A percentile compares a stretch with the other conserved stretches of the same genome.
phyloP scores from a whole-genome alignment of 805 yeast species.

The Diddensiella santjacobensis region DNA sequence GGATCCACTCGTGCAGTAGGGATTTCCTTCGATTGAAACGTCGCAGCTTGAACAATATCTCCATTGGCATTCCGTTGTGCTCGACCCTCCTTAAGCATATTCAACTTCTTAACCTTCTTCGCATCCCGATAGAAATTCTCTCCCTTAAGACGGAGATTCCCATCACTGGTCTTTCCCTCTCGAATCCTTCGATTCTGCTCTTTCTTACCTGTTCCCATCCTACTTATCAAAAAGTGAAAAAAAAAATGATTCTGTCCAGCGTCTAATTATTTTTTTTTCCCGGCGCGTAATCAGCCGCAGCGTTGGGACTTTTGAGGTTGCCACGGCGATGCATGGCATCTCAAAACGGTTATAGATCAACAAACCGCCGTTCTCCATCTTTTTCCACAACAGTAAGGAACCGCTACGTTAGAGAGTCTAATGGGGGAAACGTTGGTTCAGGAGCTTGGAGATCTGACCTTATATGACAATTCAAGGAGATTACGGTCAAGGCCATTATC shows the following conservation, averaged over 20 bases:
- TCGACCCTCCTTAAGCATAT: slow-evolving; percentile 90
- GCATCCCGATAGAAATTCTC: slow-evolving; percentile 94
- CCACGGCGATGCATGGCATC: too few species aligned
- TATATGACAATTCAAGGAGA: neutral
- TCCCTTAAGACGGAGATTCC: slow-evolving; percentile 90
- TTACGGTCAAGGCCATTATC: neutral
- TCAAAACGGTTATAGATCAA: neutral
- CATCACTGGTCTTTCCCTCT: slow-evolving; percentile 78
- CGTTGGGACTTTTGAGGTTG: too few species aligned
- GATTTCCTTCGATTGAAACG: slow-evolving; percentile 77
- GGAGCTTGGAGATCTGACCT: neutral
- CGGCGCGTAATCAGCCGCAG: too few species aligned
- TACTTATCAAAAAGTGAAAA: neutral
- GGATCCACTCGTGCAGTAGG: slow-evolving; percentile 95
- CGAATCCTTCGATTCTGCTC: slow-evolving; percentile 84
- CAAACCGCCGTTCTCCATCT: too few species aligned
- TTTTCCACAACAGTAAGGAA: too few species aligned
- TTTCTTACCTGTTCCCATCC: slow-evolving; percentile 91
- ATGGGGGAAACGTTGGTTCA: neutral
- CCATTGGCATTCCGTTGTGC: slow-evolving; percentile 85
- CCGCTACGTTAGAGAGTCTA: too few species aligned
- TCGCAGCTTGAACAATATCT: slow-evolving; percentile 82
- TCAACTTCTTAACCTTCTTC: slow-evolving; percentile 80
- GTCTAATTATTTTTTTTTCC: too few species aligned
- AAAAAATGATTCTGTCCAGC: neutral